phyloP scores from a whole-genome alignment of 495 filamentous ascomycete genomes.

The Xylaria grammica region DNA sequence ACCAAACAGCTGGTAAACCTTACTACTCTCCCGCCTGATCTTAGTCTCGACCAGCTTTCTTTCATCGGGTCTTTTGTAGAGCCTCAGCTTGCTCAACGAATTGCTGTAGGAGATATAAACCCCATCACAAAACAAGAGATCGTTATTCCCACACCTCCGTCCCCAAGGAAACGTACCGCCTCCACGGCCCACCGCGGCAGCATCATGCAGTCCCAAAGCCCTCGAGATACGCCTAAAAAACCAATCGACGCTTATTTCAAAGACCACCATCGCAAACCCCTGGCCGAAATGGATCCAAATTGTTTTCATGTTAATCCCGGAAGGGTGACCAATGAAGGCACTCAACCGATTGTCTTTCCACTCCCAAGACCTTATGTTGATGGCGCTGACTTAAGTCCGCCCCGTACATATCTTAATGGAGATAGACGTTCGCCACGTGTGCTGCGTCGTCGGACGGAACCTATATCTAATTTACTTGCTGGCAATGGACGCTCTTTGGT shows the following conservation, averaged over 20 bases:
- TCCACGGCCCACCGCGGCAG: constrained; percentile 25
- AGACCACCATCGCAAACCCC: constrained; percentile 68
- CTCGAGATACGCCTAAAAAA: constrained; percentile 58
- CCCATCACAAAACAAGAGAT: constrained; percentile 85
- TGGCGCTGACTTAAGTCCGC: constrained; percentile 20
- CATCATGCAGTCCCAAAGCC: constrained; percentile 38
- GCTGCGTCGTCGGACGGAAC: constrained; percentile 47
- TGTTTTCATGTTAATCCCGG: constrained; percentile 59
- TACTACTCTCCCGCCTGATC: constrained; percentile 62
- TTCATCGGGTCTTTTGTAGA: constrained; percentile 81
- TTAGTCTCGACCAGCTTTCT: constrained; percentile 68
- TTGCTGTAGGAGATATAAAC: constrained; percentile 85
- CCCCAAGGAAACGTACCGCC: constrained; percentile 47
- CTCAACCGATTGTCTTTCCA: constrained; percentile 49
- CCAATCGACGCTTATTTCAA: constrained; percentile 82
- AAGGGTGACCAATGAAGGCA: constrained; percentile 35
- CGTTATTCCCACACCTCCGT: constrained; percentile 40
- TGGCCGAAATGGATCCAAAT: constrained; percentile 88
- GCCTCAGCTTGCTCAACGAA: constrained; percentile 68
- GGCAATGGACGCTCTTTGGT: constrained; percentile 23
- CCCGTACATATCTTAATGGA: constrained; percentile 32
- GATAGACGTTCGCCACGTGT: constrained; percentile 26
- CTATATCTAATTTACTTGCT: constrained; percentile 43
- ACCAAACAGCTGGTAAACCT: constrained; percentile 72
- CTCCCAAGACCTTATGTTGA: constrained; percentile 55